Conservation (phyloP, 441 rosid genomes). For the Aquilaria agallochum region DNA sequence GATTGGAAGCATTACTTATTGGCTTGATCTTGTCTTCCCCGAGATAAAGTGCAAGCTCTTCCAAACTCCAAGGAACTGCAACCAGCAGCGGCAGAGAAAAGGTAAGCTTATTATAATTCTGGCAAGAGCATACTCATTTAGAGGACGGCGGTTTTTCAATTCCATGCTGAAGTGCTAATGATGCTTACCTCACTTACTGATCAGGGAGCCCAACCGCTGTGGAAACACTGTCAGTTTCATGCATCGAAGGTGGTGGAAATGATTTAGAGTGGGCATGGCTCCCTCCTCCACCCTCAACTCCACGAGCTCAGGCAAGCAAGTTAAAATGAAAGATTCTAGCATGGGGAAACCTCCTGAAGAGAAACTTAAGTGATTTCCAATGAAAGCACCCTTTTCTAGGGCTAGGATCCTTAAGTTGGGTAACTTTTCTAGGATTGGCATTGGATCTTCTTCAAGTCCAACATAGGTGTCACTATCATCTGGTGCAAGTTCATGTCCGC, state of each 20-base stretch:
- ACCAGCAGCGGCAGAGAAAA: too few relatives aligned
- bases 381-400: neutral
- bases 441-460: conserved; percentile 8
- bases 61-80: too few relatives aligned
- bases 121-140: too few relatives aligned
- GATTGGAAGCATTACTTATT: too few relatives aligned
- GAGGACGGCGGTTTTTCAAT: too few relatives aligned
- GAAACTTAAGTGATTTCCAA: conserved; percentile 7
- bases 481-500: conserved; percentile 7
- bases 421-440: conserved; percentile 11
- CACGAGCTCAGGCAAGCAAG: fast-evolving
- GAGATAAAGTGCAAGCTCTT: too few relatives aligned
- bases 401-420: conserved; percentile 8
- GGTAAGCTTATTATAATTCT: too few relatives aligned
- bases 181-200: too few relatives aligned
- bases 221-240: neutral
- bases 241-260: neutral
- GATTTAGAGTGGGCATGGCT: conserved; percentile 18
- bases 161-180: too few relatives aligned
- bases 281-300: conserved; percentile 22
- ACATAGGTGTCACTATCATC: neutral
- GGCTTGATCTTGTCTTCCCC: too few relatives aligned
- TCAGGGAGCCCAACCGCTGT: too few relatives aligned
- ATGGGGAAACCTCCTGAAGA: conserved; percentile 11
- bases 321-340: neutral